Evolutionary conservation across 305 asterid species (phyloP).

Genomic region (Nicotiana rustica): DNA sequence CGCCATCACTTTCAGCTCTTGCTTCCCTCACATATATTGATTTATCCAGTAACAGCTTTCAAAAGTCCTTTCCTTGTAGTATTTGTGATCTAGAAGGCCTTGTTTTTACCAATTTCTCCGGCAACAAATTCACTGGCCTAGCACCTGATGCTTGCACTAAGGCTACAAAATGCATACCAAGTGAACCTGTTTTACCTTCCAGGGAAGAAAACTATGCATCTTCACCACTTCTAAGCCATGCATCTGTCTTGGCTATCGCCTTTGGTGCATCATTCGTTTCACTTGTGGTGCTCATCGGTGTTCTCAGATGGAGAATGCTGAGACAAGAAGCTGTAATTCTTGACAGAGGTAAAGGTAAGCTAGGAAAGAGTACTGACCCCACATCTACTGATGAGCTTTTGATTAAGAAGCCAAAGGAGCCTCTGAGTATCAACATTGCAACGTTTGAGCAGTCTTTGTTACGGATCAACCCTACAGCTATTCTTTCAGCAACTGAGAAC

Average conservation of each 20-base stretch:
- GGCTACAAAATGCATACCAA: slow-evolving; percentile 43
- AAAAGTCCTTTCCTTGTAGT: slow-evolving; percentile 62
- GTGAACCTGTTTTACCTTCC: slow-evolving; percentile 39
- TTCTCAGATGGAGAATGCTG: slow-evolving; percentile 47
- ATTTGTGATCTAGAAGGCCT: slow-evolving; percentile 69
- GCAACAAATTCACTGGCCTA: slow-evolving; percentile 55
- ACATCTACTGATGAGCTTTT: slow-evolving; percentile 55
- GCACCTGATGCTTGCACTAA: slow-evolving; percentile 56
- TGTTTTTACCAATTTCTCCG: slow-evolving; percentile 65
- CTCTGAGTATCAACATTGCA: slow-evolving; percentile 80
- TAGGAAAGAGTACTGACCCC: slow-evolving; percentile 45
- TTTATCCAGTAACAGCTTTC: slow-evolving; percentile 66
- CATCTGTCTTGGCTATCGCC: slow-evolving; percentile 39
- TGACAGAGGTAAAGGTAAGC: slow-evolving; percentile 43
- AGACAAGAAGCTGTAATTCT: slow-evolving; percentile 41
- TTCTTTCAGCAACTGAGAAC: slow-evolving; percentile 72
- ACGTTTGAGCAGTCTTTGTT: slow-evolving; percentile 69
- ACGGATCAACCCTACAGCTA: slow-evolving; percentile 64
- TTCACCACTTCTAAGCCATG: slow-evolving; percentile 38
- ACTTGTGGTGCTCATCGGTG: slow-evolving; percentile 31
- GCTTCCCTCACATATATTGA: slow-evolving; percentile 74
- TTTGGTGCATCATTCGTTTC: slow-evolving; percentile 19
- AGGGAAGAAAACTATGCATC: slow-evolving; percentile 30
- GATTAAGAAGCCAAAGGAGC: slow-evolving; percentile 66
- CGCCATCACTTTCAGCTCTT: slow-evolving; percentile 64